Percentiles rank a stretch among this genome's conserved stretches.
Evolutionary conservation across 768 basidiomycete species (phyloP).

Genomic region (Rhizopogon rudus): DNA sequence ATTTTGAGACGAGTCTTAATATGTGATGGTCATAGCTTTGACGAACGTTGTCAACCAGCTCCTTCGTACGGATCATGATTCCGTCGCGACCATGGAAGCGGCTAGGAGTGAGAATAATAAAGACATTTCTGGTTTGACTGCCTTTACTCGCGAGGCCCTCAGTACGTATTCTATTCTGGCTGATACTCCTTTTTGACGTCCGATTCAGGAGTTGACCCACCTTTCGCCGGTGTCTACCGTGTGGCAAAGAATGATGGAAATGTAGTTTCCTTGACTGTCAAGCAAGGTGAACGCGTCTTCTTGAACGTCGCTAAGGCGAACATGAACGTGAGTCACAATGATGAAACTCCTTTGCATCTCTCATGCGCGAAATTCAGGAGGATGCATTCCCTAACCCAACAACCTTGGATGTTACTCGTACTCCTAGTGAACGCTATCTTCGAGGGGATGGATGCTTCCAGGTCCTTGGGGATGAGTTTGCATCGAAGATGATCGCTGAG

Average conservation of each 20-base stretch:
- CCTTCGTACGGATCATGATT: constrained; percentile 44
- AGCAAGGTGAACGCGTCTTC: constrained; percentile 53
- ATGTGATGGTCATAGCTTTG: constrained; percentile 36
- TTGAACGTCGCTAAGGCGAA: constrained; percentile 56
- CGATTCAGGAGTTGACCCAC: constrained; percentile 60
- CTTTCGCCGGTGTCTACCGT: constrained; percentile 66
- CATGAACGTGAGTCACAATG: constrained; percentile 42
- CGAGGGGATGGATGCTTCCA: constrained; percentile 44
- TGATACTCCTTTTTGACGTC: constrained; percentile 1
- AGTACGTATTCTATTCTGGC: constrained; percentile 40
- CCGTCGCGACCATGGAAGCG: constrained; percentile 29
- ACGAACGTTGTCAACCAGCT: constrained; percentile 65
- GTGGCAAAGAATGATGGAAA: constrained; percentile 41
- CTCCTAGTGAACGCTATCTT: constrained; percentile 40
- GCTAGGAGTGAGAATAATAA: constrained; percentile 26
- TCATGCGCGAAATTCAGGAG: constrained; percentile 29
- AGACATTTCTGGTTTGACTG: constrained; percentile 39
- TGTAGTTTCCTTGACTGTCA: constrained; percentile 37
- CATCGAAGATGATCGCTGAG: constrained; percentile 54
- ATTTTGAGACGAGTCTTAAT: not conserved
- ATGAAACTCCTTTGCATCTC: not conserved
- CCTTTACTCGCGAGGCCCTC: constrained; percentile 63
- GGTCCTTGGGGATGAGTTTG: constrained; percentile 48
- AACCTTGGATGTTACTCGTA: constrained; percentile 39
- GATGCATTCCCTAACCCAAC: constrained; percentile 47